Percentiles rank a stretch among this genome's conserved stretches.
Evolutionary conservation across 257 asterid genomes (phyloP).

Genomic region (Gentiana dahurica): DNA sequence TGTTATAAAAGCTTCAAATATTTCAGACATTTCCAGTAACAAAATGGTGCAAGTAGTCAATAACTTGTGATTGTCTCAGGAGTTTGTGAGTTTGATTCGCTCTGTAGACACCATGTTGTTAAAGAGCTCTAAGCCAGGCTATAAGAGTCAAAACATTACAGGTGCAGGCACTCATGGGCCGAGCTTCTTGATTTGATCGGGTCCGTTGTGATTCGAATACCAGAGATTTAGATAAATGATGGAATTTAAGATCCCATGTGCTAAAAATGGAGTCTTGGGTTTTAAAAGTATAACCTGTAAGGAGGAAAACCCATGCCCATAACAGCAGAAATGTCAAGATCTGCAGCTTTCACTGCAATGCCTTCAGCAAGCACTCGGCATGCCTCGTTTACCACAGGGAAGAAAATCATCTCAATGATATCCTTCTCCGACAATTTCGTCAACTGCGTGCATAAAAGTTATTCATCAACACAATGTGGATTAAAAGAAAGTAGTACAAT

Average conservation of each 20-base stretch:
- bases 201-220: conserved; percentile 35
- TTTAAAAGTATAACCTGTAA: conserved; percentile 42
- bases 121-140: too few relatives aligned
- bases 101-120: too few relatives aligned
- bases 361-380: conserved; percentile 91
- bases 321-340: conserved; percentile 83
- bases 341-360: conserved; percentile 82
- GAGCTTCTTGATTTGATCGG: conserved; percentile 24
- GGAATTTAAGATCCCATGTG: too few relatives aligned
- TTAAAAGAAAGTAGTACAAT: not conserved
- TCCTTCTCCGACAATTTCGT: conserved; percentile 65
- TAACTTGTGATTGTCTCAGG: too few relatives aligned
- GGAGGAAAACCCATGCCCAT: conserved; percentile 99
- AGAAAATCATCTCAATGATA: conserved; percentile 85
- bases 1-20: too few relatives aligned
- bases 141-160: too few relatives aligned
- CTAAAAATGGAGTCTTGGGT: too few relatives aligned
- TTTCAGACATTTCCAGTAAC: too few relatives aligned
- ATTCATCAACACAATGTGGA: not conserved
- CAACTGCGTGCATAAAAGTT: conserved; percentile 23
- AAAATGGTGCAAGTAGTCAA: too few relatives aligned
- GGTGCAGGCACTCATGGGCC: conserved; percentile 29
- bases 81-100: too few relatives aligned
- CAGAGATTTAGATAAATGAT: not conserved
- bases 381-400: conserved; percentile 96